Evolutionary conservation across 2,329 filamentous ascomycete genomes (phyloP), one percentile per base, ranked within the genome.

Genomic region (Diaporthe amygdali): DNA sequence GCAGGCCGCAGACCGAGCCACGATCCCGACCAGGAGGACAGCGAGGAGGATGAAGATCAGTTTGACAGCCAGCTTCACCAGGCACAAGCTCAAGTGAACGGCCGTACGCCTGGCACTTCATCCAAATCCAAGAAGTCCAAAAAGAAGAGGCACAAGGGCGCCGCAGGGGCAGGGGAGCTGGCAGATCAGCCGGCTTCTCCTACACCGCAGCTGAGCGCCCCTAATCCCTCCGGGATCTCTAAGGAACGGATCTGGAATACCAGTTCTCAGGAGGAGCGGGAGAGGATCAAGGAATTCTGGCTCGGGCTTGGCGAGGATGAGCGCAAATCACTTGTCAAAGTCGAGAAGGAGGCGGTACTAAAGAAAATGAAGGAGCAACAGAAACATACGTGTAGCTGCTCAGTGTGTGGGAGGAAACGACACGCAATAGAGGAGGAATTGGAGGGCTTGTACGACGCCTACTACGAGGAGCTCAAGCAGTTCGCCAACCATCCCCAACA

Each of bases 281-380:
- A 98, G 84, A 93, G 96, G 66, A 99, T 99, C 80, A 97, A 98
- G 83, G 94, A 97, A 76, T 99, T 98, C 83, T 99, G 96, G 96
- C 89, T 99, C 67, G 95, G 95, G 20, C 84, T 99, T 52, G 94
- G 94, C 75, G 96, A 99, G 81, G 94, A 97, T 46, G 95, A 98
- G 81, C 93, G 96, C 76, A 96, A 97, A 80, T 96, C 94, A 20
- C 86, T 99, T 56, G 95, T 99, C 79, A 98, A 98, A 83, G 96
- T 99, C 37, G 96, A 99, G 83, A 99, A 99, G 84, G 96, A 99
- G 82, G 96, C 96, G 9, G 96, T 99, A 0, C 85, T 99, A 70
- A 95, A 94, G 79, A 99, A 99, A 86, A 99, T 99, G 96, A 99
- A 99, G 87, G 96, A 99, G 82, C 96, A 99, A 82, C 96, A 99